Conservation (phyloP, 169 alveolate genomes). For the Babesia caballi region DNA sequence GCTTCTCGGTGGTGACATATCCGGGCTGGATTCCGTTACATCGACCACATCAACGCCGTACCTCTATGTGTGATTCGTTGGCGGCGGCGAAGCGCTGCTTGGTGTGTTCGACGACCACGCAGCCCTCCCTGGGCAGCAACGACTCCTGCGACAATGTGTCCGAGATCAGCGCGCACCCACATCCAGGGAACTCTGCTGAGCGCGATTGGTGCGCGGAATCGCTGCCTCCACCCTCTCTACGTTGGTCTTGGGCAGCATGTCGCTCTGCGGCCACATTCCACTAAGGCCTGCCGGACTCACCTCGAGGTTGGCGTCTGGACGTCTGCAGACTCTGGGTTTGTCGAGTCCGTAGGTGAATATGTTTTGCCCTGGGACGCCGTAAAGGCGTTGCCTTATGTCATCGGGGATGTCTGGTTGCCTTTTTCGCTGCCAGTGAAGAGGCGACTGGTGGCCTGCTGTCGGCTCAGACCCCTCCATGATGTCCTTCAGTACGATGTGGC, state of each 20-base stretch:
- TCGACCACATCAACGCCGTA: not conserved
- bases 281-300: not conserved
- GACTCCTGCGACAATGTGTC: conserved; percentile 20
- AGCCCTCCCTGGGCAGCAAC: conserved; percentile 38
- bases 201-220: not conserved
- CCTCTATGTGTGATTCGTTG: conserved; percentile 48
- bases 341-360: conserved; percentile 57
- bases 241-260: conserved; percentile 48
- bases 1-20: conserved; percentile 11
- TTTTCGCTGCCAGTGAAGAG: conserved; percentile 10
- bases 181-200: conserved; percentile 38
- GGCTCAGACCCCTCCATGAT: conserved; percentile 3
- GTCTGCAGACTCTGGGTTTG: conserved; percentile 12
- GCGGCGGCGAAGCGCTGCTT: conserved; percentile 2
- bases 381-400: conserved; percentile 16
- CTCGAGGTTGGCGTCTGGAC: conserved; percentile 13
- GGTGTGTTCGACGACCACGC: not conserved
- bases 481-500: not conserved
- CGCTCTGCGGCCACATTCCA: conserved; percentile 4
- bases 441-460: not conserved
- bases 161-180: not conserved
- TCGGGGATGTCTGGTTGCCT: conserved; percentile 50
- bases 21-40: not conserved
- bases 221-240: not conserved
- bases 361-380: conserved; percentile 60